Base-by-base conservation (phyloP, 257 asterid genomes). In the Asclepias syriaca region DNA sequence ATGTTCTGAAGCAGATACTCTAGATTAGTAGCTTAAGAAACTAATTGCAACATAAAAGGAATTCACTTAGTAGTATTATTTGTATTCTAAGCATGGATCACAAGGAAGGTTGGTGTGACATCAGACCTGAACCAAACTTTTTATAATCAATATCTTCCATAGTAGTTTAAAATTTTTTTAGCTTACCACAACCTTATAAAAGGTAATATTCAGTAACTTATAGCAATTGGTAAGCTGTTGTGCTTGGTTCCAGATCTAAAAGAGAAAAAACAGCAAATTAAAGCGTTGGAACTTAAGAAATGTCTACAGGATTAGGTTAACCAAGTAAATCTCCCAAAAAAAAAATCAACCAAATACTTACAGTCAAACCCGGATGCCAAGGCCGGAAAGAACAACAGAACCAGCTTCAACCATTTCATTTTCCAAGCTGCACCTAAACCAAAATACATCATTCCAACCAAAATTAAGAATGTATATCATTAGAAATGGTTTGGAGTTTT, bases 351-450 rank as follows among this genome's bases (percentile, higher is more conserved):
- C 32, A 72, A 71, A 68, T 55, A 88, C 94, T 89, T 78, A 94
- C 96, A 75, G 96, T 96, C 79, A 94, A 97, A 49, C 98, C 97
- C 90, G 61, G 97, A 87, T 75, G 97, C 99, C 12, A n/a, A 94
- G 91, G 73, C 99, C 98, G 78, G 90, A 91, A 68, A 95, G 27
- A 79, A 97, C 97, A 84, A 94, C 97, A 68, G 98, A 90, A 64
- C 98, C 97, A 64, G 91, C 77, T 83, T 94, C 99, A 64, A 91
- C 98, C 77, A 86, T 91, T 39, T 97, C 98, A 18, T 88, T 79
- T 91, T 92, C 97, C 98, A 90, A 84, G 88, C 99, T 48, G 98
- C 97, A 79, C 98, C 98, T 82, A 94, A 97, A 76, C 96, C 96
- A 88, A 71, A 49, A 77, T 46, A 65, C 56, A 65, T 58, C 34